These are phyloP conservation scores for Infundibulicybe gibba DNA, from an alignment of 768 basidiomycete genomes.

Conservation along the genomic window DNA sequence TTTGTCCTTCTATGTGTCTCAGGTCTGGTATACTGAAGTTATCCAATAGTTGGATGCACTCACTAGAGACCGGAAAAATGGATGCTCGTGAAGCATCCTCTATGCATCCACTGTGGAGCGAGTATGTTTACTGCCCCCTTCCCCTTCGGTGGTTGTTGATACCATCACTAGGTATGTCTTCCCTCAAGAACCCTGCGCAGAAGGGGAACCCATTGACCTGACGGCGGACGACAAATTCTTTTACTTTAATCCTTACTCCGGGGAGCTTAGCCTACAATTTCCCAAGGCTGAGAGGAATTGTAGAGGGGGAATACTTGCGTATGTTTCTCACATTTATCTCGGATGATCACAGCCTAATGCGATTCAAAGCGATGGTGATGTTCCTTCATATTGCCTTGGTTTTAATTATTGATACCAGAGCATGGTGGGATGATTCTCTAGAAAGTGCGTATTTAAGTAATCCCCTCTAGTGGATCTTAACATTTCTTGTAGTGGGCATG, in stretches of 20 bases:
- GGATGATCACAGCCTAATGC: slow-evolving; percentile 12
- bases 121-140: slow-evolving; percentile 45
- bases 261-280: slow-evolving; percentile 83
- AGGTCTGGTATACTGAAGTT: neutral
- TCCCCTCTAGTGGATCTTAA: slow-evolving; percentile 2
- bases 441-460: slow-evolving; percentile 14
- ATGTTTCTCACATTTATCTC: slow-evolving; percentile 22
- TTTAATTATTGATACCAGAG: too few species aligned
- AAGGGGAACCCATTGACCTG: slow-evolving; percentile 66
- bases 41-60: slow-evolving; percentile 79
- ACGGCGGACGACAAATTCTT: slow-evolving; percentile 77
- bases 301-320: slow-evolving; percentile 90
- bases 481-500: slow-evolving; percentile 74
- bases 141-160: slow-evolving; percentile 6
- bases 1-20: slow-evolving; percentile 24
- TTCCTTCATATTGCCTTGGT: neutral
- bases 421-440: slow-evolving; percentile 1
- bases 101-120: slow-evolving; percentile 94
- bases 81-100: slow-evolving; percentile 67
- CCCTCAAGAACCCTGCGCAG: slow-evolving; percentile 49
- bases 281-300: slow-evolving; percentile 77
- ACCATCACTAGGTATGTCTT: slow-evolving; percentile 61
- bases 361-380: slow-evolving; percentile 10
- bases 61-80: slow-evolving; percentile 72
- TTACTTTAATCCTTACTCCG: slow-evolving; percentile 90